These are phyloP conservation scores for Silene coronaria DNA, from an alignment of 179 eudicot species.

Conservation along the genomic window DNA sequence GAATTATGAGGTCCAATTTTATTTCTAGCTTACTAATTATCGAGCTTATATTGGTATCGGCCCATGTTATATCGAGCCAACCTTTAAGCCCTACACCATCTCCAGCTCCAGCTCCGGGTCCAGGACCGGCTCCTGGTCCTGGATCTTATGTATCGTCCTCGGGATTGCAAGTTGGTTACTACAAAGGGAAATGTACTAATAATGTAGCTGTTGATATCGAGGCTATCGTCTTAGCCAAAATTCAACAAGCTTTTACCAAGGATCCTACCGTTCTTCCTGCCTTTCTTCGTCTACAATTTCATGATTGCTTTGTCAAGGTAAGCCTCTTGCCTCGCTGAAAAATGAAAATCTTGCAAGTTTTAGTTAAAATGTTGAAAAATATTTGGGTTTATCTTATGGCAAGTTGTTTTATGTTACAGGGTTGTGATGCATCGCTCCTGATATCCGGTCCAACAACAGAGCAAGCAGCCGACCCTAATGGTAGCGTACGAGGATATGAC, in stretches of 20 bases:
- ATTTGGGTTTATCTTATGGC: too few relatives aligned
- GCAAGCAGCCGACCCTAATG: conserved; percentile 39
- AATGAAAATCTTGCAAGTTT: too few relatives aligned
- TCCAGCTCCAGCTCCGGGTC: conserved; percentile 13
- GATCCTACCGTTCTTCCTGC: conserved; percentile 42
- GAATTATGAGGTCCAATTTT: background rate
- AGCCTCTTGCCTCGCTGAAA: conserved; percentile 2
- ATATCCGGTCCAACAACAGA: conserved; percentile 41
- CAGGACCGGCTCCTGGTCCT: conserved; percentile 1
- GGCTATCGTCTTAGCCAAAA: conserved; percentile 20
- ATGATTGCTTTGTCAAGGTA: conserved; percentile 47
- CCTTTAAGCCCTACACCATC: background rate
- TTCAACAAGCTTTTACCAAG: background rate
- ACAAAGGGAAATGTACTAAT: conserved; percentile 30
- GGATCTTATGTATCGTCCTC: background rate
- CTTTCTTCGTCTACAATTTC: conserved; percentile 47
- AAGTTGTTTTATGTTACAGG: conserved; percentile 13
- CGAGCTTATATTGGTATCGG: conserved; percentile 17
- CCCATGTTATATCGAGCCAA: background rate
- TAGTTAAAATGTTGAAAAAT: too few relatives aligned
- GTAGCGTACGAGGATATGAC: conserved; percentile 42
- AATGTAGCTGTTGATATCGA: conserved; percentile 25
- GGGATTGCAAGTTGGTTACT: conserved; percentile 29
- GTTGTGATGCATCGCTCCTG: conserved; percentile 66
- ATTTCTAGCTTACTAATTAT: background rate